Conservation (phyloP, 768 basidiomycete species). For the Mycena polygramma region DNA sequence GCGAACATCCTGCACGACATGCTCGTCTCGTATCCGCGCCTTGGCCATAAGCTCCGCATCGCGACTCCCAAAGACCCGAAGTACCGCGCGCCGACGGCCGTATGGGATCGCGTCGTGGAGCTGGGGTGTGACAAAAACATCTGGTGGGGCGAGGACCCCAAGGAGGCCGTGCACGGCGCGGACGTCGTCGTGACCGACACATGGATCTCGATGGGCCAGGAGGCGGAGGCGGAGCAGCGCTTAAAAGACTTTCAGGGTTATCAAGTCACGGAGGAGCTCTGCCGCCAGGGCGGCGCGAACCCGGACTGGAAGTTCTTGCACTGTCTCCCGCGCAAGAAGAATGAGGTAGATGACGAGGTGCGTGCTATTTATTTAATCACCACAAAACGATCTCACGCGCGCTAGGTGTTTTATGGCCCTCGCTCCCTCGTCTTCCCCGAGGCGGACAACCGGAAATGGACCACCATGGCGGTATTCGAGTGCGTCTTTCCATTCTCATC, state of each 20-base stretch:
- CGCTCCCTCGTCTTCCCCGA: slow-evolving; percentile 94
- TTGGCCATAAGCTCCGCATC: slow-evolving; percentile 89
- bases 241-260: slow-evolving; percentile 91
- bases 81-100: slow-evolving; percentile 78
- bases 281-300: slow-evolving; percentile 84
- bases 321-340: slow-evolving; percentile 91
- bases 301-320: slow-evolving; percentile 96
- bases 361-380: slow-evolving; percentile 32
- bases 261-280: slow-evolving; percentile 93
- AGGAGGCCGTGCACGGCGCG: slow-evolving; percentile 89
- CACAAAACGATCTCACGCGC: background rate
- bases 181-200: slow-evolving; percentile 99
- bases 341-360: slow-evolving; percentile 98
- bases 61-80: slow-evolving; percentile 75
- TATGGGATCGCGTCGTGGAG: slow-evolving; percentile 86
- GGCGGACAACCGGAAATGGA: slow-evolving; percentile 98
- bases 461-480: slow-evolving; percentile 94
- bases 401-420: slow-evolving; percentile 91
- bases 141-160: slow-evolving; percentile 82
- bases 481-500: slow-evolving; percentile 54
- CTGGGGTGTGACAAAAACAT: slow-evolving; percentile 81
- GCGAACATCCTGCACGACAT: slow-evolving; percentile 98
- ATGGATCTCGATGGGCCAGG: slow-evolving; percentile 99
- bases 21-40: slow-evolving; percentile 93
- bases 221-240: slow-evolving; percentile 91